Percentiles rank a stretch among this genome's conserved stretches.
Evolutionary conservation across 139 green algal species (phyloP).

Genomic region (Tetraselmis striata): DNA sequence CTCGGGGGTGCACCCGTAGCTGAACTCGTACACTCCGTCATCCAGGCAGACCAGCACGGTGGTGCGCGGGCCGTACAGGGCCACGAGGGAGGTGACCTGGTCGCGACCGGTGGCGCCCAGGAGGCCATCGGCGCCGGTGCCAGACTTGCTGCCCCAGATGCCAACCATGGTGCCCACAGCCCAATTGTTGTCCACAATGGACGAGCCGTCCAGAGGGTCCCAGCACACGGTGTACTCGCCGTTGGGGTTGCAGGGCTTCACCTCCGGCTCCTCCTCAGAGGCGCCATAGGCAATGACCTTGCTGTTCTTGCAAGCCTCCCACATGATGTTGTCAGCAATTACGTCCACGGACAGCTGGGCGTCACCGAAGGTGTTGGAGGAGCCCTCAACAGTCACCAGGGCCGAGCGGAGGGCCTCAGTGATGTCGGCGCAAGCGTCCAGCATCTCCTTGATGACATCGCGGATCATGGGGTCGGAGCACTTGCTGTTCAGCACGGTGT

Average conservation of each 20-base stretch:
- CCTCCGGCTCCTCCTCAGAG: slow-evolving; percentile 29
- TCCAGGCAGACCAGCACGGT: slow-evolving; percentile 48
- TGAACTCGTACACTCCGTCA: slow-evolving; percentile 39
- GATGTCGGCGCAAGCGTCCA: slow-evolving; percentile 31
- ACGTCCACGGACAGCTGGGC: slow-evolving; percentile 54
- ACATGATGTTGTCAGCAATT: slow-evolving; percentile 43
- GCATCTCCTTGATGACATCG: slow-evolving; percentile 21
- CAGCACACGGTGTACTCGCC: slow-evolving; percentile 49
- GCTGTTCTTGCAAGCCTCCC: slow-evolving; percentile 18
- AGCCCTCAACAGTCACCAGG: slow-evolving; percentile 29
- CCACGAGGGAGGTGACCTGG: slow-evolving; percentile 41
- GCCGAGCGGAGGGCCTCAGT: slow-evolving; percentile 30
- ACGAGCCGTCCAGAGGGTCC: slow-evolving; percentile 47
- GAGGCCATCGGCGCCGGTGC: slow-evolving; percentile 33
- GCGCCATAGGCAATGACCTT: slow-evolving; percentile 18
- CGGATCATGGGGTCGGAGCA: slow-evolving; percentile 12
- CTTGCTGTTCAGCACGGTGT: slow-evolving; percentile 20
- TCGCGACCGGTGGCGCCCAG: slow-evolving; percentile 41
- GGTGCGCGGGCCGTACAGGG: slow-evolving; percentile 48
- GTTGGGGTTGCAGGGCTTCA: slow-evolving; percentile 25
- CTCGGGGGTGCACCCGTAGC: slow-evolving; percentile 32
- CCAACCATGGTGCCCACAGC: slow-evolving; percentile 54
- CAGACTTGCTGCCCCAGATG: slow-evolving; percentile 32
- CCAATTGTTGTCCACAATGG: slow-evolving; percentile 60
- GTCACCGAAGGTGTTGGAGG: slow-evolving; percentile 49